phyloP scores from a whole-genome alignment of 257 asterid species.

The Nyctanthes arbortristis region DNA sequence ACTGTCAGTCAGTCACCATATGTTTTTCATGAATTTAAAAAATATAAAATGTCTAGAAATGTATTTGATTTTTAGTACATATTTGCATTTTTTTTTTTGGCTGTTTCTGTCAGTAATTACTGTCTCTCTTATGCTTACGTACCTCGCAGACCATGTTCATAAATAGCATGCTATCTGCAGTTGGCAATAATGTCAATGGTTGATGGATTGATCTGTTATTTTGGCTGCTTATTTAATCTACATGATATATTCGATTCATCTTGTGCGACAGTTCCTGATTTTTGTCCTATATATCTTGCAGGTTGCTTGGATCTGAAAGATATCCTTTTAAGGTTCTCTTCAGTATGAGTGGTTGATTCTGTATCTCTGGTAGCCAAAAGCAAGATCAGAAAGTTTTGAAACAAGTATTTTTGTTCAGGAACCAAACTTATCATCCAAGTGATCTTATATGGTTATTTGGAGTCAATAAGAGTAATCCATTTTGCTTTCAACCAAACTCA shows the following conservation, averaged over 20 bases:
- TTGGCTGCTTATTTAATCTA: background rate
- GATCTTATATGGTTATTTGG: slow-evolving; percentile 33
- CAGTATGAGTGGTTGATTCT: background rate
- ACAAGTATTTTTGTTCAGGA: slow-evolving; percentile 8
- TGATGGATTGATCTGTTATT: background rate
- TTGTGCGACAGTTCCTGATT: slow-evolving; percentile 1
- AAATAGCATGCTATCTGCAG: background rate
- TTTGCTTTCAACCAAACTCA: slow-evolving; percentile 11
- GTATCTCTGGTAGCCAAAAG: background rate
- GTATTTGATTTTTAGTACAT: background rate
- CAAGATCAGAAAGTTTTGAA: slow-evolving; percentile 1
- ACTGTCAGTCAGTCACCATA: background rate
- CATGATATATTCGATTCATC: background rate
- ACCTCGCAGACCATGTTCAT: background rate
- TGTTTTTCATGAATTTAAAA: no score
- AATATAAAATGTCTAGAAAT: background rate
- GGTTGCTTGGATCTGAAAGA: slow-evolving; percentile 18
- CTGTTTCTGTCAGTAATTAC: background rate
- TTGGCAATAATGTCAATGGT: background rate
- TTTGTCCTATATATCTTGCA: slow-evolving; percentile 16
- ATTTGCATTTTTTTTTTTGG: background rate
- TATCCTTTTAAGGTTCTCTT: background rate
- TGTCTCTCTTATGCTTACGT: background rate
- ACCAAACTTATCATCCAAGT: slow-evolving; percentile 5
- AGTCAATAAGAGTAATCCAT: slow-evolving; percentile 23